Conservation (phyloP, 2,329 filamentous ascomycete species). For the Lasiodiplodia citricola region DNA sequence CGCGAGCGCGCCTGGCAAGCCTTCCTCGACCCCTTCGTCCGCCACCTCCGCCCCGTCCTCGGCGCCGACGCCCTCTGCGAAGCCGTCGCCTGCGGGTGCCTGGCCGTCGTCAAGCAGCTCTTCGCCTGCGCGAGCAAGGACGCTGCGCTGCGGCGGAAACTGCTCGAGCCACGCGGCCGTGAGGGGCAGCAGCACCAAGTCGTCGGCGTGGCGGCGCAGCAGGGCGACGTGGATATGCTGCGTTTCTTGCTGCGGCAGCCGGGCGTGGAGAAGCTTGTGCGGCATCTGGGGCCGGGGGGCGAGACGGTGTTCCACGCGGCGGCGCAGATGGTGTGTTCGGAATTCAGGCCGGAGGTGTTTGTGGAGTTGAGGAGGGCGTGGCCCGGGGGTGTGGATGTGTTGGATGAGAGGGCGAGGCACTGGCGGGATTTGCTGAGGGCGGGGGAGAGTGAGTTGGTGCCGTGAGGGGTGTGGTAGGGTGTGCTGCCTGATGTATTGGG, state of each 20-base stretch:
- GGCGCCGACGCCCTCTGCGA: not conserved
- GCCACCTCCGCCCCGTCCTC: not conserved
- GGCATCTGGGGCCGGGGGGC: not conserved
- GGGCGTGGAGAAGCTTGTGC: not conserved
- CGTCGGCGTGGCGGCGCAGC: not conserved
- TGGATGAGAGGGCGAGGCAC: not conserved
- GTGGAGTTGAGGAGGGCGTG: not conserved
- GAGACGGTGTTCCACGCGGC: constrained; percentile 6
- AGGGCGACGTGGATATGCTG: not conserved
- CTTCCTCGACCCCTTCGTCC: not conserved
- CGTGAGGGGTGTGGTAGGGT: too few species aligned
- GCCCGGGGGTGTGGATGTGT: not conserved
- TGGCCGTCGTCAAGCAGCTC: not conserved
- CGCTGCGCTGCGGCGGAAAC: not conserved
- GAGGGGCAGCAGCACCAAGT: not conserved
- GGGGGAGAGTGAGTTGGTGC: not conserved
- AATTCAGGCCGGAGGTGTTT: not conserved
- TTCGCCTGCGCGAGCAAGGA: not conserved
- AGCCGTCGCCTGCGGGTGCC: not conserved
- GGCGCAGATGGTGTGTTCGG: not conserved
- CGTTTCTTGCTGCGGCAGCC: not conserved
- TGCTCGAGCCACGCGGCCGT: not conserved
- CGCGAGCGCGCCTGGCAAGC: not conserved
- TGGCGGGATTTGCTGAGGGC: not conserved
- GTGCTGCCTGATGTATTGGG: too few species aligned